phyloP scores from a whole-genome alignment of 202 grass and related monocot genomes.

The Schoenoplectus tabernaemontani region DNA sequence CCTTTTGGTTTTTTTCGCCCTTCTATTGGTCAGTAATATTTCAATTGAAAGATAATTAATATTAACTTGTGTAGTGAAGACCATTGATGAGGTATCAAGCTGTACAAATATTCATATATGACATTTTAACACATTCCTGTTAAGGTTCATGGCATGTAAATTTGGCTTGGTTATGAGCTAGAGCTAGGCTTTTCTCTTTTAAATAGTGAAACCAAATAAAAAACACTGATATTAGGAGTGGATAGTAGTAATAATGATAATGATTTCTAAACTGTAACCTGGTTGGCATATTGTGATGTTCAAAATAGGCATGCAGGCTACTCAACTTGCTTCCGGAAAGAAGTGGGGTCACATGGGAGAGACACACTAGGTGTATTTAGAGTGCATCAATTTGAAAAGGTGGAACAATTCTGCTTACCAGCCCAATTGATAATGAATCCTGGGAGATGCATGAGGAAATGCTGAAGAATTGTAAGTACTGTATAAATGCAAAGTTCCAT shows the following conservation, averaged over 20 bases:
- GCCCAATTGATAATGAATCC: conserved; percentile 64
- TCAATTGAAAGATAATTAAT: background rate
- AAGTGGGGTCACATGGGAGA: conserved; percentile 82
- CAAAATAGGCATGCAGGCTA: conserved; percentile 71
- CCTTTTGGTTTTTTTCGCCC: background rate
- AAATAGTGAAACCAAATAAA: background rate
- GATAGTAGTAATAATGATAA: background rate
- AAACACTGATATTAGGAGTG: background rate
- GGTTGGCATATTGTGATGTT: too few relatives aligned
- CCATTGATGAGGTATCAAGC: background rate
- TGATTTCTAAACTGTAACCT: too few relatives aligned
- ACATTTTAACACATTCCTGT: background rate
- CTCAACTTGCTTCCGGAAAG: conserved; percentile 95
- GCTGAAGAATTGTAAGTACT: conserved; percentile 55
- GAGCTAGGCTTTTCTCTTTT: background rate
- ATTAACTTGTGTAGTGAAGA: background rate
- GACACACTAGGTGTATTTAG: conserved; percentile 92
- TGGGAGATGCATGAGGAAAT: conserved; percentile 86
- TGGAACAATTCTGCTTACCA: conserved; percentile 88
- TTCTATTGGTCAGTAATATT: background rate
- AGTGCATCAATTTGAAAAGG: conserved; percentile 94
- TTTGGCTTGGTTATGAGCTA: background rate
- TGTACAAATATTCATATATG: too few relatives aligned
- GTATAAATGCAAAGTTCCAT: background rate
- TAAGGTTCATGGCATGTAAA: background rate